Percentiles rank a stretch among this genome's conserved stretches.
These are phyloP conservation scores for Serpula lacrymans DNA, from an alignment of 768 basidiomycete species.

Conservation along the genomic window DNA sequence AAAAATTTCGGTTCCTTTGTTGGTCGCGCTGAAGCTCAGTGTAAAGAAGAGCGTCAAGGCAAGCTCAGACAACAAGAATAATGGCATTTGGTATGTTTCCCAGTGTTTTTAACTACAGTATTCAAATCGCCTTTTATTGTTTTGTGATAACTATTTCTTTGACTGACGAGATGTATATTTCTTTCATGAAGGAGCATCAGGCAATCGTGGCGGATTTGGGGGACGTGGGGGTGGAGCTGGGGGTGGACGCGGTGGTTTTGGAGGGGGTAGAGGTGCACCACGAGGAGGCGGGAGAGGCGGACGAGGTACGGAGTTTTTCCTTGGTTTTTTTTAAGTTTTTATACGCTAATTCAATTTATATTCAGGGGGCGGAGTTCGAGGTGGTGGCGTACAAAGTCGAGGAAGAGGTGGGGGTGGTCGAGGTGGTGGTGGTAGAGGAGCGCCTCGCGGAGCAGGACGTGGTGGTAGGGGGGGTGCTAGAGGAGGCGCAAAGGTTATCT, in stretches of 20 bases:
- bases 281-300: conserved; percentile 42
- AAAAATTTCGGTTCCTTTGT: conserved; percentile 3
- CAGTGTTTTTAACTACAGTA: neutral
- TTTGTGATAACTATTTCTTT: neutral
- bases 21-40: conserved; percentile 1
- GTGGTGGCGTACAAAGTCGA: conserved; percentile 28
- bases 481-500: conserved; percentile 84
- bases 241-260: conserved; percentile 36
- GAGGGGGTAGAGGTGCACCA: conserved; percentile 36
- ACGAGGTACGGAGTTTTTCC: conserved; percentile 25
- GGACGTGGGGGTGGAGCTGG: conserved; percentile 42
- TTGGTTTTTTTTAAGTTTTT: conserved; percentile 6
- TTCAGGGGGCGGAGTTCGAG: conserved; percentile 33
- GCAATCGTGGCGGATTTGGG: conserved; percentile 73
- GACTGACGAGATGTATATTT: neutral
- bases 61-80: conserved; percentile 11
- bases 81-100: conserved; percentile 36
- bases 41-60: neutral
- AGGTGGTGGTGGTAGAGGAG: conserved; percentile 42
- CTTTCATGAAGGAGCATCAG: conserved; percentile 49
- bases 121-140: neutral
- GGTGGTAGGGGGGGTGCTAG: conserved; percentile 65
- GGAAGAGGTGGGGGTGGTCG: conserved; percentile 38
- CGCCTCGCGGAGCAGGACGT: conserved; percentile 48
- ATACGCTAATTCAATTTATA: conserved; percentile 10